Evolutionary conservation across 768 basidiomycete genomes (phyloP).

Genomic region (Lentinus brumalis): DNA sequence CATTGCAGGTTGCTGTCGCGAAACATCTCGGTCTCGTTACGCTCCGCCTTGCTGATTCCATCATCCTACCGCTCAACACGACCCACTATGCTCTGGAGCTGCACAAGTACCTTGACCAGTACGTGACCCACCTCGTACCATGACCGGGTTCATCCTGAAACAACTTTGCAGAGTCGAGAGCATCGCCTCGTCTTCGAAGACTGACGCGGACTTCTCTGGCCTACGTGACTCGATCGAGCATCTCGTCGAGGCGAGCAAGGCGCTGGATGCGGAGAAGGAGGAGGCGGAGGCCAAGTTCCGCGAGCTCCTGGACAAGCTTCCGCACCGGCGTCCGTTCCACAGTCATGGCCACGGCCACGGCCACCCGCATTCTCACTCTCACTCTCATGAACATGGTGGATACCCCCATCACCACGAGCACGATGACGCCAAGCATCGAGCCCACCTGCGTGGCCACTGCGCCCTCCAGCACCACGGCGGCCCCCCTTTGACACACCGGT

Average conservation of each 20-base stretch:
- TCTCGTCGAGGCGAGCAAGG: constrained; percentile 25
- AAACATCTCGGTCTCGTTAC: constrained; percentile 57
- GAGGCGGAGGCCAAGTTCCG: constrained; percentile 30
- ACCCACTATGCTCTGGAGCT: constrained; percentile 62
- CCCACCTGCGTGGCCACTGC: background rate
- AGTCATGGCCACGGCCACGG: background rate
- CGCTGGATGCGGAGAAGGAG: constrained; percentile 31
- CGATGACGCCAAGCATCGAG: too few species aligned
- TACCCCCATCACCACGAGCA: background rate
- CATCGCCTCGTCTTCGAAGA: constrained; percentile 18
- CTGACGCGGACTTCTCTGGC: constrained; percentile 23
- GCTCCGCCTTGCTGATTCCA: constrained; percentile 51
- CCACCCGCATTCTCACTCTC: background rate
- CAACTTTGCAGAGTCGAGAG: constrained; percentile 22
- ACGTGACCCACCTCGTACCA: background rate
- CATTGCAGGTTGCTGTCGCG: constrained; percentile 50
- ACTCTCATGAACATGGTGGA: background rate
- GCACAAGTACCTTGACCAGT: background rate
- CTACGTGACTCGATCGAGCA: constrained; percentile 26
- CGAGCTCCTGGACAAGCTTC: constrained; percentile 24
- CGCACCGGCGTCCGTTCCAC: background rate
- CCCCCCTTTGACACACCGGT: background rate
- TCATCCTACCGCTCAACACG: constrained; percentile 67
- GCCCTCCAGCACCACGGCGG: background rate
- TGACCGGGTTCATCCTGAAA: background rate